These are phyloP conservation scores for Quercus lobata DNA, from an alignment of 331 rosid genomes.

Conservation along the genomic window DNA sequence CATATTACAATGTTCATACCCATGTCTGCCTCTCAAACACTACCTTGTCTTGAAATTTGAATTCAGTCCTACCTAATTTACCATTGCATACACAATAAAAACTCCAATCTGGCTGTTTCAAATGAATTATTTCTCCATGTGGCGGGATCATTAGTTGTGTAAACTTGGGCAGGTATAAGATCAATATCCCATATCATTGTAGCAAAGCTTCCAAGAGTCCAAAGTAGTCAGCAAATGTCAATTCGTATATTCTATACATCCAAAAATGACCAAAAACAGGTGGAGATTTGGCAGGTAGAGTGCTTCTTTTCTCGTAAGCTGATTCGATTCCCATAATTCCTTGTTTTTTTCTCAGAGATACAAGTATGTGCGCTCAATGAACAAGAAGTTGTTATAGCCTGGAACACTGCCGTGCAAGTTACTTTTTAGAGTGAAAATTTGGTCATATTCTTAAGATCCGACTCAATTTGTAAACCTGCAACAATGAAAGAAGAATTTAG, in stretches of 20 bases:
- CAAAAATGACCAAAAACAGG: not conserved
- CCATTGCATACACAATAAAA: too few species aligned
- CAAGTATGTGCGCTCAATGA: not conserved
- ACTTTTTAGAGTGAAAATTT: not conserved
- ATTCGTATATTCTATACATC: not conserved
- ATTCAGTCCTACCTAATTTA: not conserved
- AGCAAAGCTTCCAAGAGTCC: not conserved
- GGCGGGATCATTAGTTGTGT: not conserved
- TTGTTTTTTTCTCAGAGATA: too few species aligned
- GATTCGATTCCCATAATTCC: too few species aligned
- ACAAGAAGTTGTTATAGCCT: not conserved
- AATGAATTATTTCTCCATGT: too few species aligned
- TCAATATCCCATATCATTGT: not conserved
- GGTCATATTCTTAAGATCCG: slow-evolving; percentile 50
- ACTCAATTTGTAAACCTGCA: slow-evolving; percentile 52
- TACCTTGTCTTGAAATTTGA: not conserved
- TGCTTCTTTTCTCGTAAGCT: not conserved
- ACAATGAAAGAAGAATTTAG: not conserved
- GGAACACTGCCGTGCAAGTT: not conserved
- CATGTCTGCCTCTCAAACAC: not conserved
- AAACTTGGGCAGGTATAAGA: not conserved
- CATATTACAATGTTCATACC: not conserved
- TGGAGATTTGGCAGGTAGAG: not conserved
- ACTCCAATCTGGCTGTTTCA: too few species aligned
- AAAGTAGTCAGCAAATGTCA: not conserved